Conservation (phyloP, 176 grass and related monocot genomes). For the Carex myosuroides region DNA sequence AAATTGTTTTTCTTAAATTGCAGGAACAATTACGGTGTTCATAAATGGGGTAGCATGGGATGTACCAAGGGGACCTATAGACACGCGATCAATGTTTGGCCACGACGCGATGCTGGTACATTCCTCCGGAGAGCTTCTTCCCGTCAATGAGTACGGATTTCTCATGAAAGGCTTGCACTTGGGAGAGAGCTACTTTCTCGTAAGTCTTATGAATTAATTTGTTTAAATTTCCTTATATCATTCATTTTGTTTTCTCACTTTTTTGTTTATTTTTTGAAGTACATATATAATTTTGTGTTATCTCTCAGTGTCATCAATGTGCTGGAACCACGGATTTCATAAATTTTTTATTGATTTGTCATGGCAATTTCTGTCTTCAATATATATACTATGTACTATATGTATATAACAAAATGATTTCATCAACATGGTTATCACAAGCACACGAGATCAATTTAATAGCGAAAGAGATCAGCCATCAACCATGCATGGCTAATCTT, state of each 20-base stretch:
- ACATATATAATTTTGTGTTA: not conserved
- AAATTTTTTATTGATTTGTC: not conserved
- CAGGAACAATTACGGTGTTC: slow-evolving; percentile 75
- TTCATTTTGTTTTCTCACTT: not conserved
- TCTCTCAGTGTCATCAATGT: not conserved
- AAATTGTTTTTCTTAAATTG: not conserved
- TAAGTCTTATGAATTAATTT: slow-evolving; percentile 9
- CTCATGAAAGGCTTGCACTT: slow-evolving; percentile 72
- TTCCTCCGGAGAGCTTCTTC: slow-evolving; percentile 56
- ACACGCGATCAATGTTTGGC: slow-evolving; percentile 64
- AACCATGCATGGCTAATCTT: not conserved
- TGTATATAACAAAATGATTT: not conserved
- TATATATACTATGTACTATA: not conserved
- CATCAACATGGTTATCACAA: not conserved
- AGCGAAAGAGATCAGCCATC: not conserved
- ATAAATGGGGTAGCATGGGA: slow-evolving; percentile 80
- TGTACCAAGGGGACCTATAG: slow-evolving; percentile 70
- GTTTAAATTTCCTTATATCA: not conserved
- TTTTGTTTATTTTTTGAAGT: not conserved
- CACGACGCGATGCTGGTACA: slow-evolving; percentile 76
- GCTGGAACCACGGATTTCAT: not conserved
- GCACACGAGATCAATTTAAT: not conserved
- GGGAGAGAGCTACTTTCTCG: slow-evolving; percentile 95
- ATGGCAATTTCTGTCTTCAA: not conserved
- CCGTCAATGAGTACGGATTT: slow-evolving; percentile 65